phyloP scores from a whole-genome alignment of 208 protist genomes.

The Leishmania amazonensis region DNA sequence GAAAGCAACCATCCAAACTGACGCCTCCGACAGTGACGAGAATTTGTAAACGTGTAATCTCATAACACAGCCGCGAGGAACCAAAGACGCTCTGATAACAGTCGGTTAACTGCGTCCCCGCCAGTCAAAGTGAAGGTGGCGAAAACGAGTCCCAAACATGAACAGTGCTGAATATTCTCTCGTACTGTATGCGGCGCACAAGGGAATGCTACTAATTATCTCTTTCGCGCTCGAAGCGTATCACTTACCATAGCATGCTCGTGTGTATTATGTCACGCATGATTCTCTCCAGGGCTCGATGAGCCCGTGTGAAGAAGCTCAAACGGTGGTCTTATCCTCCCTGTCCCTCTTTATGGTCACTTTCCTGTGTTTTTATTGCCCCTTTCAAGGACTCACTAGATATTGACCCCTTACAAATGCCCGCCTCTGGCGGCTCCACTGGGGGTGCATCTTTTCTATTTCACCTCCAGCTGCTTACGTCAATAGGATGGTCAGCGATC shows the following conservation, averaged over 20 bases:
- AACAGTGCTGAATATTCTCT: background rate
- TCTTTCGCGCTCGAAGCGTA: background rate
- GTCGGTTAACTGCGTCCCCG: background rate
- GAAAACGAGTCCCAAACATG: background rate
- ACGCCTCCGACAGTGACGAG: conserved; percentile 23
- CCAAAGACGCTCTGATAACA: background rate
- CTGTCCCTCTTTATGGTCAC: background rate
- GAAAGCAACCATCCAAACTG: conserved; percentile 18
- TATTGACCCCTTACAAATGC: background rate
- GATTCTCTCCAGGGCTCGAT: background rate
- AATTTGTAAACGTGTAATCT: conserved; percentile 16
- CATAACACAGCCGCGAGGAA: background rate
- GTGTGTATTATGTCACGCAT: background rate
- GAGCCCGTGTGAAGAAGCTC: background rate
- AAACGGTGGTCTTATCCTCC: background rate
- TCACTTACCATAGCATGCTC: background rate
- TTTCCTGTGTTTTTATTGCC: background rate
- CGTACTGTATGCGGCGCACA: background rate
- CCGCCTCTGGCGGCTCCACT: background rate
- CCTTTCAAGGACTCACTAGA: background rate
- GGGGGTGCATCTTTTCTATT: conserved; percentile 48
- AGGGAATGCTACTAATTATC: background rate
- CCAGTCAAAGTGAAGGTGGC: background rate
- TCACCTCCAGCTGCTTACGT: conserved; percentile 50
- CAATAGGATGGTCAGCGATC: conserved; percentile 35